Evolutionary conservation across 139 green algal genomes (phyloP), one percentile per base, ranked within the genome.

Genomic region (Gonium pectorale): DNA sequence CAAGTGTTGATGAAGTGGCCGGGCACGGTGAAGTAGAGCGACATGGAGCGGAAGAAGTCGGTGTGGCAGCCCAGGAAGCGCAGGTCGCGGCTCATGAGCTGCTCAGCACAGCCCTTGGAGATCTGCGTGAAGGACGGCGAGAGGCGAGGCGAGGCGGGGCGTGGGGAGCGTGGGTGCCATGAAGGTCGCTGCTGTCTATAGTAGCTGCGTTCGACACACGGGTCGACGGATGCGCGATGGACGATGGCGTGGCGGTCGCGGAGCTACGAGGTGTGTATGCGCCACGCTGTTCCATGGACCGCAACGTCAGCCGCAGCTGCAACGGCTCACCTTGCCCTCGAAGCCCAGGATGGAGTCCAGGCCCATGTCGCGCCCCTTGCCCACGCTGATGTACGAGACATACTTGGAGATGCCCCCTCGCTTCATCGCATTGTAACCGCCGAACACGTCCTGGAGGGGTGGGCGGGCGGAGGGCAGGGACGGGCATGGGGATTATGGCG

Each of bases 311-410:
- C n/a, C n/a, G n/a, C n/a, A n/a, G n/a, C 49, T 56, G 13, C 49
- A 56, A 24, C 56, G 56, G 0, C 84, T 22, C 54, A 96, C 93
- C 90, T 97, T 98, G 69, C 88, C 90, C 91, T 98, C 95, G 63
- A 98, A 98, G 35, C 83, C 77, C 80, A 95, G 94, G 79, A 98
- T 97, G 51, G 93, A 95, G 59, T 96, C 95, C 40, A 98, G 95
- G 38, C 94, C 94, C 90, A 98, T 96, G 86, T 98, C 95, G 33
- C 94, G 89, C 52, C 94, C 94, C 92, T 98, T 98, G 71, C 95
- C 93, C 64, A 90, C 81, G 27, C 66, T 80, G 70, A 97, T 97
- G 93, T 97, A 97, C 67, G 95, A 93, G 51, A 95, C 92, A 86
- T 97, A 97, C 52, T 94, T 94, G 73, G 95, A 90, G 31, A 89